Conservation (phyloP, 2,329 filamentous ascomycete genomes). For the Westerdykella aurantiaca region DNA sequence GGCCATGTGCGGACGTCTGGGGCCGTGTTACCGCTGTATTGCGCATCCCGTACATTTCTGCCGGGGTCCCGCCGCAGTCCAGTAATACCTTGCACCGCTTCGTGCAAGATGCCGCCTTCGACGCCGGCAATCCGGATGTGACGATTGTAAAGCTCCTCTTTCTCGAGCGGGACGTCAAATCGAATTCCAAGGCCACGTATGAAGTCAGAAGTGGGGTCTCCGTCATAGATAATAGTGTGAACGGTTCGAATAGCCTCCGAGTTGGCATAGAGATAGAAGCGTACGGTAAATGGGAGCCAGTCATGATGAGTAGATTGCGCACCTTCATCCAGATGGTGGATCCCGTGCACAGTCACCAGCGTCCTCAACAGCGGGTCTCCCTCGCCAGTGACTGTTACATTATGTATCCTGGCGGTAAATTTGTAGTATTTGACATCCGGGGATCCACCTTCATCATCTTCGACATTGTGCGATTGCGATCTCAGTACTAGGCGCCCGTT, state of each 20-base stretch:
- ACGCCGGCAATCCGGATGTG: conserved; percentile 54
- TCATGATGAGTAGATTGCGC: conserved; percentile 17
- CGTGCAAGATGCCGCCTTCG: conserved; percentile 51
- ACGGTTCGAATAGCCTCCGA: conserved; percentile 52
- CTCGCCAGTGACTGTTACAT: too few relatives aligned
- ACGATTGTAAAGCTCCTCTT: conserved; percentile 52
- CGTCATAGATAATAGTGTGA: conserved; percentile 54
- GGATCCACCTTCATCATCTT: too few relatives aligned
- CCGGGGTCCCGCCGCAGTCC: conserved; percentile 55
- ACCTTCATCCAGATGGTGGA: too few relatives aligned
- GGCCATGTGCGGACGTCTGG: conserved; percentile 46
- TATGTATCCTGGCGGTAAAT: too few relatives aligned
- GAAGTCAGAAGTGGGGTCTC: conserved; percentile 46
- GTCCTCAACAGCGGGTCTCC: too few relatives aligned
- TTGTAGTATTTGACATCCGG: too few relatives aligned
- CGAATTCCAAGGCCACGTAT: conserved; percentile 51
- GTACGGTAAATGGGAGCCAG: conserved; percentile 52
- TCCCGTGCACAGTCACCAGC: too few relatives aligned
- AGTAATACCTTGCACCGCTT: conserved; percentile 56
- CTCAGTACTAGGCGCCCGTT: too few relatives aligned
- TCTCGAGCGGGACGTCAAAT: conserved; percentile 51
- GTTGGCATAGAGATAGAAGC: conserved; percentile 56
- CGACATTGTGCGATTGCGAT: too few relatives aligned
- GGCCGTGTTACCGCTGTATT: conserved; percentile 45
- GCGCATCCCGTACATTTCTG: conserved; percentile 43